Base-by-base conservation (phyloP, 768 basidiomycete genomes). In the Auricularia auricula-judae region DNA sequence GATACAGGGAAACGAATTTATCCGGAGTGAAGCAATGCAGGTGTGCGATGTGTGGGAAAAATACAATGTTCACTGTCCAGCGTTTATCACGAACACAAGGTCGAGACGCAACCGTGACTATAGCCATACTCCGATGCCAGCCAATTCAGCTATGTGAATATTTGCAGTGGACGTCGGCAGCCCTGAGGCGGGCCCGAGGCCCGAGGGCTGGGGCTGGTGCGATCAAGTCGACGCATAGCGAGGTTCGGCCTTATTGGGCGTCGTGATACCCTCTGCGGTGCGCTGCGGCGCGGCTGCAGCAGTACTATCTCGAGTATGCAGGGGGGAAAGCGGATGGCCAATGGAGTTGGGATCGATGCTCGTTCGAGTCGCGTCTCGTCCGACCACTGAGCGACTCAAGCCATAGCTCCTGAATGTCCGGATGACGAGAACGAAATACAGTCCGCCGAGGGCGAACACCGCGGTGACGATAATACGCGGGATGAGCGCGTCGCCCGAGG, bases 391-490 rank as follows among this genome's bases (percentile, higher is more conserved):
- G 16, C 56, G 14, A 23, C 5, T 59, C 7, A 59, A 29, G 23
- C 64, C 56, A 1, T 59, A 68, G 16, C 51, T 58, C n/a, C 63
- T 63, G 51, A 68, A 68, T 3, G 66, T 66, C 14, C 58, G 29
- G 14, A 68, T 29, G 29, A 66, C 66, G 36, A 66, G 61, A 3
- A 56, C 12, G 51, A 68, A 68, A 61, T 68, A 68, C n/a, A 68
- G 5, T 14, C 53, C 23, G 3, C 67, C 67, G 33, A 66, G 63
- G 4, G 56, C 16, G 47, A 68, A 68, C 35, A 66, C 47, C 12
- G 62, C 29, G 14, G 67, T 64, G 29, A 68, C 63, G 21, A 66
- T 3, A 18, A 68, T 63, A 43, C 66, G 63, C 36, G 66, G 66
- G 12, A 34, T 44, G 35, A 67, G 65, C 5, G 66, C 60, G 18